A percentile compares a stretch with the other conserved stretches of the same genome.
These are phyloP conservation scores for Hydrangea macrophylla DNA, from an alignment of 148 eudicot genomes.

Conservation along the genomic window DNA sequence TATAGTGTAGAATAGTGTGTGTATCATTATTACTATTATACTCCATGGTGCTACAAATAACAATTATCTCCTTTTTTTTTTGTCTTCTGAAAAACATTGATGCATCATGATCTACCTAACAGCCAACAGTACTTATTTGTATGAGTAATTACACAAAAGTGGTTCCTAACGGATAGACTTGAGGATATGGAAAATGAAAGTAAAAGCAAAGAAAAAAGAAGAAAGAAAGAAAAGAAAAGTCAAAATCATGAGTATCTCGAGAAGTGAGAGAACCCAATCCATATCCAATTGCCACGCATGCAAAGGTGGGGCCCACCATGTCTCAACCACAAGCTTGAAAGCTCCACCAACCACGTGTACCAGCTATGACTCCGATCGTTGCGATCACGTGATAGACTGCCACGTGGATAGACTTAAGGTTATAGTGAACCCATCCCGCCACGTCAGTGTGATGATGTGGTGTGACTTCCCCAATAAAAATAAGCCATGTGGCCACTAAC, in stretches of 20 bases:
- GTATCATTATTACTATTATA: too few species aligned
- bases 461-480: too few species aligned
- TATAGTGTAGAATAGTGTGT: too few species aligned
- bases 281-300: slow-evolving; percentile 5
- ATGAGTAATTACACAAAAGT: not conserved
- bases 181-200: not conserved
- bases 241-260: slow-evolving; percentile 13
- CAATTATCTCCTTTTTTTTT: too few species aligned
- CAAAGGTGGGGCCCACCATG: not conserved
- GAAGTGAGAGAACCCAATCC: not conserved
- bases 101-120: too few species aligned
- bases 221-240: not conserved
- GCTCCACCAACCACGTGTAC: not conserved
- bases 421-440: too few species aligned
- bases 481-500: too few species aligned
- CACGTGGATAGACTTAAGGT: too few species aligned
- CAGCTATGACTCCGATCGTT: not conserved
- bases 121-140: too few species aligned
- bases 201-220: not conserved
- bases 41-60: too few species aligned
- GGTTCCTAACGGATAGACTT: not conserved
- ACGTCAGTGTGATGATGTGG: too few species aligned
- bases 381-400: not conserved
- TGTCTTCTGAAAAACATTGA: too few species aligned
- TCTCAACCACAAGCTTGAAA: not conserved